A percentile compares a stretch with the other conserved stretches of the same genome.
These are phyloP conservation scores for Monilinia laxa DNA, from an alignment of 2,329 filamentous ascomycete species.

Conservation along the genomic window DNA sequence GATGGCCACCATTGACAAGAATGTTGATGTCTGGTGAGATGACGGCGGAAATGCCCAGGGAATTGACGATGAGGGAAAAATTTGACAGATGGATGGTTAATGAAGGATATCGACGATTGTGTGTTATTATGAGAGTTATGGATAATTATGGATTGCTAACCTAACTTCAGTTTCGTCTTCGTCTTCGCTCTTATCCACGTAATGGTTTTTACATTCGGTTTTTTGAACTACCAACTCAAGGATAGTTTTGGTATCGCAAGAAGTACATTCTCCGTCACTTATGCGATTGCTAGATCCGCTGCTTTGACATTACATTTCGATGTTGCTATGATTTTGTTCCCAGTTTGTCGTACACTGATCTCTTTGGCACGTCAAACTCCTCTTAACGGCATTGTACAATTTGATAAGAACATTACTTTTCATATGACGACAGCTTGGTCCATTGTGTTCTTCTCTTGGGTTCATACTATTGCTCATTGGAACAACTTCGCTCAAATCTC, in stretches of 20 bases:
- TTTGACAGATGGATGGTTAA: conserved; percentile 90
- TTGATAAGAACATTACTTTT: conserved; percentile 88
- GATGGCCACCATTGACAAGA: conserved; percentile 79
- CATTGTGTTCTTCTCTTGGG: conserved; percentile 84
- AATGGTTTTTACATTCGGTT: conserved; percentile 77
- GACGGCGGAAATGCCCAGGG: conserved; percentile 69
- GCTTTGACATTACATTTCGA: conserved; percentile 80
- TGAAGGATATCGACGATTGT: conserved; percentile 79
- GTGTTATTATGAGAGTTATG: conserved; percentile 43
- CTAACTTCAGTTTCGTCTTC: conserved; percentile 64
- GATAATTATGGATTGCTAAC: conserved; percentile 36
- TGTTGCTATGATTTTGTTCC: conserved; percentile 74
- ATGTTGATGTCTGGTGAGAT: conserved; percentile 83
- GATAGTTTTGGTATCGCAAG: conserved; percentile 68
- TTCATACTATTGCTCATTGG: conserved; percentile 84
- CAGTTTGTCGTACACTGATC: conserved; percentile 81
- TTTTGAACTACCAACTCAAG: conserved; percentile 77
- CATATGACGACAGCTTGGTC: conserved; percentile 85
- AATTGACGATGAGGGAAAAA: conserved; percentile 66
- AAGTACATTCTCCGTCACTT: conserved; percentile 71
- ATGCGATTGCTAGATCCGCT: conserved; percentile 72
- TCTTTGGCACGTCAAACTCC: conserved; percentile 78
- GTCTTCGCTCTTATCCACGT: conserved; percentile 71
- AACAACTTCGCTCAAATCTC: conserved; percentile 80
- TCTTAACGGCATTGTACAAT: conserved; percentile 81